A percentile compares a stretch with the other conserved stretches of the same genome.
Conservation (phyloP, 306 rosid genomes). For the Quercus dentata region DNA sequence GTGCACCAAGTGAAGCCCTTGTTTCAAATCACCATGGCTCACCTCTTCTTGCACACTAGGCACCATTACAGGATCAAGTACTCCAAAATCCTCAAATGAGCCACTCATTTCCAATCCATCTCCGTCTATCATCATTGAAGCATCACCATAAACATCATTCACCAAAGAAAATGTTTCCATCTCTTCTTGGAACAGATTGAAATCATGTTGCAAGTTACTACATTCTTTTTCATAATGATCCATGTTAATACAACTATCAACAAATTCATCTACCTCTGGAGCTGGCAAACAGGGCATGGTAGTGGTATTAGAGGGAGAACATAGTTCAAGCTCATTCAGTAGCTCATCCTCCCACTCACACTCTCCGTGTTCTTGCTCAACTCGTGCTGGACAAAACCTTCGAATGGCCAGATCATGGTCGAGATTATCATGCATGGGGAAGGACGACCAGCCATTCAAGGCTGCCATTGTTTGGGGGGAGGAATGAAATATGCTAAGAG, state of each 20-base stretch:
- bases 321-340: slow-evolving; percentile 35
- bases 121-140: slow-evolving; percentile 31
- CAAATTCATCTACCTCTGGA: slow-evolving; percentile 67
- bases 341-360: slow-evolving; percentile 32
- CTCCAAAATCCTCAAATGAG: slow-evolving; percentile 16
- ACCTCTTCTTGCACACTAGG: slow-evolving; percentile 28
- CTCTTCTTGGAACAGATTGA: slow-evolving; percentile 32
- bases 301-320: slow-evolving; percentile 32
- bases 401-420: slow-evolving; percentile 63
- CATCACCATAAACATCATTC: slow-evolving; percentile 29
- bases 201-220: slow-evolving; percentile 23
- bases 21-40: slow-evolving; percentile 41
- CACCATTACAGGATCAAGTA: slow-evolving; percentile 11
- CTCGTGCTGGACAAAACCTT: slow-evolving; percentile 68
- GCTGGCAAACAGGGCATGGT: slow-evolving; percentile 47
- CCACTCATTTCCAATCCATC: slow-evolving; percentile 33
- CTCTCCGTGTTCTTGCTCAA: slow-evolving; percentile 54
- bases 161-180: slow-evolving; percentile 24
- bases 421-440: slow-evolving; percentile 30
- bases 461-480: slow-evolving; percentile 39
- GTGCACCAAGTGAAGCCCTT: slow-evolving; percentile 77
- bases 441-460: slow-evolving; percentile 41
- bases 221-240: slow-evolving; percentile 39
- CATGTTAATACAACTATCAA: slow-evolving; percentile 74
- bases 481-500: background rate